Percentiles rank a stretch among this genome's conserved stretches.
Evolutionary conservation across 129 eudicot genomes (phyloP).

Genomic region (Pseudognaphalium luteoalbum): DNA sequence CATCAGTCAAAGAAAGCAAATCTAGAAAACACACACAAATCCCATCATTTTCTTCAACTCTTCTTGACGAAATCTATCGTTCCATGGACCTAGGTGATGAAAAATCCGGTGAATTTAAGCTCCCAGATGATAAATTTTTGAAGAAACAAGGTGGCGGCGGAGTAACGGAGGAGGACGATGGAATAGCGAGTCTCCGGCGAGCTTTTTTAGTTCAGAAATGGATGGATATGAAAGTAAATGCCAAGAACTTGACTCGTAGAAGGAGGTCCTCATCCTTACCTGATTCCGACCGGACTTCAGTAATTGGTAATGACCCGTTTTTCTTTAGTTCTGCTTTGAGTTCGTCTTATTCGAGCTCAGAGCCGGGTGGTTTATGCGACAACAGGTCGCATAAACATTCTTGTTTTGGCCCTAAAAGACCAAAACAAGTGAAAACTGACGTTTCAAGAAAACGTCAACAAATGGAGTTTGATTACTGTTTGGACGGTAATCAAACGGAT

Average conservation of each 20-base stretch:
- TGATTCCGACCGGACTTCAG: constrained; percentile 18
- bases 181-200: constrained; percentile 48
- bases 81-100: constrained; percentile 51
- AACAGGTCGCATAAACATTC: constrained; percentile 32
- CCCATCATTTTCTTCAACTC: constrained; percentile 72
- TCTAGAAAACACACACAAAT: constrained; percentile 35
- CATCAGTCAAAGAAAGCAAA: constrained; percentile 38
- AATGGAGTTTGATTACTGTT: constrained; percentile 33
- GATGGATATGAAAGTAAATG: constrained; percentile 56
- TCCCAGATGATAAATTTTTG: constrained; percentile 20
- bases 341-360: constrained; percentile 49
- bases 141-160: constrained; percentile 13
- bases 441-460: constrained; percentile 7
- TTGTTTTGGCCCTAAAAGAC: constrained; percentile 43
- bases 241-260: constrained; percentile 17
- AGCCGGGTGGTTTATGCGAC: constrained; percentile 36
- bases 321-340: constrained; percentile 53
- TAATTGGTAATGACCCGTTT: constrained; percentile 30
- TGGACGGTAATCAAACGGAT: constrained; percentile 4
- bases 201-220: constrained; percentile 71
- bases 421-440: constrained; percentile 42
- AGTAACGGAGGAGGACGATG: constrained; percentile 49
- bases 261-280: constrained; percentile 29
- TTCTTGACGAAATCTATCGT: constrained; percentile 74
- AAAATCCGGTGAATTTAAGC: constrained; percentile 23